Percentiles rank a stretch among this genome's conserved stretches.
These are phyloP conservation scores for Rhizophagus clarus DNA, from an alignment of 192 early-diverging fungal species.

Conservation along the genomic window DNA sequence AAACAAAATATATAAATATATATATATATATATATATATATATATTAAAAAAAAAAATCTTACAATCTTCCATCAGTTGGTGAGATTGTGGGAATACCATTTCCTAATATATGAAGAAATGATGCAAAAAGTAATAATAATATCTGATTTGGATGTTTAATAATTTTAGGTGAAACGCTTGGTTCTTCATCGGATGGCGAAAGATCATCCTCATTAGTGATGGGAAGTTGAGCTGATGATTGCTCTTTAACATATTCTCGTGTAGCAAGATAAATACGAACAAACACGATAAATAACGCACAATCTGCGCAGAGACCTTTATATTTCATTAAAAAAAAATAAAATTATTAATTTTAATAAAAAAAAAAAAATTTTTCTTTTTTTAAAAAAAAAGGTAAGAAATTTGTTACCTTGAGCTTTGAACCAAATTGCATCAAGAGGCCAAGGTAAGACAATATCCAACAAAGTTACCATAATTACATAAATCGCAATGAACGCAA, in stretches of 20 bases:
- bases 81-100: slow-evolving; percentile 15
- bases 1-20: no score
- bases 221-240: slow-evolving; percentile 2
- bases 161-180: slow-evolving; percentile 5
- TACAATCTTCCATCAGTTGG: slow-evolving; percentile 26
- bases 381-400: not conserved
- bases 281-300: slow-evolving; percentile 30
- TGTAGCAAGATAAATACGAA: slow-evolving; percentile 34
- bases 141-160: slow-evolving; percentile 3
- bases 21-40: no score
- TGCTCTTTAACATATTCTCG: slow-evolving; percentile 14
- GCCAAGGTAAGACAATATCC: slow-evolving; percentile 35
- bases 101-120: slow-evolving; percentile 34
- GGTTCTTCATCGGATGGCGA: not conserved
- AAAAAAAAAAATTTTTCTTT: no score
- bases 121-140: slow-evolving; percentile 28
- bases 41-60: not conserved
- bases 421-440: slow-evolving; percentile 41
- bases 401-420: slow-evolving; percentile 36
- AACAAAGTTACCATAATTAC: slow-evolving; percentile 24
- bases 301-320: slow-evolving; percentile 31
- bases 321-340: not conserved
- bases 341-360: not conserved
- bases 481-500: slow-evolving; percentile 3
- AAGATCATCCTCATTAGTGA: slow-evolving; percentile 17